Conservation (phyloP, 73 alveolate species). For the Paramecium pentaurelia region DNA sequence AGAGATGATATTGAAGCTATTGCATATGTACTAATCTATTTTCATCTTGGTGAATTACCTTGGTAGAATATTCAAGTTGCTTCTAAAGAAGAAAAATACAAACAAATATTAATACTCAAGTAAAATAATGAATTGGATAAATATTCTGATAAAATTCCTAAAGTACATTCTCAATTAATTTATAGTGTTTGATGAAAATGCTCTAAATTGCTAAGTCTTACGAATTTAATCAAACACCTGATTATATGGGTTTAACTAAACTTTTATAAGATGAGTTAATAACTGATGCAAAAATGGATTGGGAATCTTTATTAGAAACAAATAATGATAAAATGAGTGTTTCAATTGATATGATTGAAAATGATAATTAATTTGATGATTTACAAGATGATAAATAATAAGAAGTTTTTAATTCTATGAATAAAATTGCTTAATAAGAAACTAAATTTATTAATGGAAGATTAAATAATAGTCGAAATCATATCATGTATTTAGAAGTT, state of each 20-base stretch:
- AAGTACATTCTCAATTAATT: not conserved
- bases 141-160: not conserved
- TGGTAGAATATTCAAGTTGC: conserved; percentile 79
- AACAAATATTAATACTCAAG: conserved; percentile 71
- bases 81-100: conserved; percentile 77
- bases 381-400: not conserved
- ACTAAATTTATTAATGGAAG: conserved; percentile 6
- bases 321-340: conserved; percentile 30
- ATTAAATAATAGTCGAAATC: not conserved
- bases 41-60: conserved; percentile 79
- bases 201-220: not conserved
- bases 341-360: not conserved
- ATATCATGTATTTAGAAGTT: not conserved
- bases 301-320: not conserved
- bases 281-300: not conserved
- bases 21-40: conserved; percentile 80
- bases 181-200: not conserved
- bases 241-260: not conserved
- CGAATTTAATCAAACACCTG: not conserved
- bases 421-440: conserved; percentile 20
- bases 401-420: not conserved
- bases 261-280: not conserved
- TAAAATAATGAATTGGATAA: not conserved
- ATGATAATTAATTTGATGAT: conserved; percentile 8
- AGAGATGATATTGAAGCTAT: conserved; percentile 88